These are phyloP conservation scores for Prunus salicina DNA, from an alignment of 306 rosid genomes.

Conservation along the genomic window DNA sequence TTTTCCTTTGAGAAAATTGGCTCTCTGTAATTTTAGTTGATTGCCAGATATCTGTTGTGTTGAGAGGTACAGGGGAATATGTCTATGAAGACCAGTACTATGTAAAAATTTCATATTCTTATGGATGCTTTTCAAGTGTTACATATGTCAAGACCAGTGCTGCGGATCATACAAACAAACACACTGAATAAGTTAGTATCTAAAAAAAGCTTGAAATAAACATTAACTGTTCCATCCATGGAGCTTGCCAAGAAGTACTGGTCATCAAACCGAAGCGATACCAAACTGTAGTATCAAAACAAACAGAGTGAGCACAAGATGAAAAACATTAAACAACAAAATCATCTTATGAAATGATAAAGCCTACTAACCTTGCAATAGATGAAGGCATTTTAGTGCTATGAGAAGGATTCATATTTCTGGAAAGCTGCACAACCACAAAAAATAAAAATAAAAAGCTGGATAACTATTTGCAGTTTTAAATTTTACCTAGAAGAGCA, in stretches of 20 bases:
- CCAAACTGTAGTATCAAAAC: constrained; percentile 50
- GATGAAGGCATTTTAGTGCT: constrained; percentile 77
- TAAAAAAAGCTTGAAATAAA: neutral
- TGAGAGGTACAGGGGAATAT: neutral
- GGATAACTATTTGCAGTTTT: constrained; percentile 15
- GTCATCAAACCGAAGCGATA: constrained; percentile 74
- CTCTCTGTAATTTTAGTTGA: neutral
- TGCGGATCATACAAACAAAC: neutral
- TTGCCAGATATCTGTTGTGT: neutral
- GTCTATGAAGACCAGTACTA: neutral
- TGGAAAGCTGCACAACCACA: constrained; percentile 51
- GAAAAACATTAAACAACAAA: neutral
- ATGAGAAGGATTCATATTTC: constrained; percentile 55
- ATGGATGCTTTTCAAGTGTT: neutral
- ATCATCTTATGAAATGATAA: neutral
- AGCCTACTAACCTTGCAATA: constrained; percentile 59
- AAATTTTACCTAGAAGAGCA: neutral
- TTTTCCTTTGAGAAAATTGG: neutral
- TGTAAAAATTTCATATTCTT: neutral
- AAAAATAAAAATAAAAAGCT: neutral
- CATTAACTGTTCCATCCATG: constrained; percentile 93
- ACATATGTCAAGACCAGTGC: neutral
- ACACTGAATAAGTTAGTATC: neutral
- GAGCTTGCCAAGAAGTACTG: constrained; percentile 90
- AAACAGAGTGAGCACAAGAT: constrained; percentile 22